phyloP scores from a whole-genome alignment of 495 filamentous ascomycete species.

The Pseudotulostoma volvatum region DNA sequence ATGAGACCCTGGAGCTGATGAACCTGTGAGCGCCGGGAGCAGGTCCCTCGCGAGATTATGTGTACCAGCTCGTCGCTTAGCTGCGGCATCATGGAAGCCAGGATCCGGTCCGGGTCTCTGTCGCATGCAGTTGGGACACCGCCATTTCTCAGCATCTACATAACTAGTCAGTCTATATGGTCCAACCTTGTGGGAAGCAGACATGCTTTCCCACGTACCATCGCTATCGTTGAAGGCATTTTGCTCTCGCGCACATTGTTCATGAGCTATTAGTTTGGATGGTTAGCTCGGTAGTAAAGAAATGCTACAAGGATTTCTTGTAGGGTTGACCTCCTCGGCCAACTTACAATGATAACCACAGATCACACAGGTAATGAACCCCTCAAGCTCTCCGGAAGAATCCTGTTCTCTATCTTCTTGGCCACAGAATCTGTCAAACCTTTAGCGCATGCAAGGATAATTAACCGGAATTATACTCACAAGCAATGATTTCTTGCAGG shows the following conservation, averaged over 20 bases:
- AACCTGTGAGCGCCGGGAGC: slow-evolving; percentile 52
- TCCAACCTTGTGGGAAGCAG: neutral
- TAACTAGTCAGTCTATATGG: slow-evolving; percentile 7
- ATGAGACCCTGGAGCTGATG: slow-evolving; percentile 60
- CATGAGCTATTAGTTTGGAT: slow-evolving; percentile 46
- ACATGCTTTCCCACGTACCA: slow-evolving; percentile 30
- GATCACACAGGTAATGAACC: slow-evolving; percentile 59
- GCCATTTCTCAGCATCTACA: slow-evolving; percentile 44
- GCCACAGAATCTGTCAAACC: slow-evolving; percentile 47
- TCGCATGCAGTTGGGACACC: slow-evolving; percentile 58
- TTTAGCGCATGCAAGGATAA: slow-evolving; percentile 7
- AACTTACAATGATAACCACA: slow-evolving; percentile 84
- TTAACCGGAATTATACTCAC: slow-evolving; percentile 31
- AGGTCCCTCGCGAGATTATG: slow-evolving; percentile 54
- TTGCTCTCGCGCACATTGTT: slow-evolving; percentile 77
- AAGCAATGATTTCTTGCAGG: slow-evolving; percentile 45
- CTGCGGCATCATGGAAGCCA: slow-evolving; percentile 21
- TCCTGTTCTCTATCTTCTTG: slow-evolving; percentile 74
- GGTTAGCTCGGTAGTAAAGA: slow-evolving; percentile 1
- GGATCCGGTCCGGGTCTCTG: slow-evolving; percentile 42
- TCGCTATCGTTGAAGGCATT: slow-evolving; percentile 52
- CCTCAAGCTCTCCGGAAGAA: slow-evolving; percentile 74
- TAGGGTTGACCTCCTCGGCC: slow-evolving; percentile 6
- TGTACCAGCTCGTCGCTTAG: slow-evolving; percentile 25
- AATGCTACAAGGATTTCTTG: too few species aligned